phyloP scores from a whole-genome alignment of 2,329 filamentous ascomycete genomes.

The Apiospora saccharicola region DNA sequence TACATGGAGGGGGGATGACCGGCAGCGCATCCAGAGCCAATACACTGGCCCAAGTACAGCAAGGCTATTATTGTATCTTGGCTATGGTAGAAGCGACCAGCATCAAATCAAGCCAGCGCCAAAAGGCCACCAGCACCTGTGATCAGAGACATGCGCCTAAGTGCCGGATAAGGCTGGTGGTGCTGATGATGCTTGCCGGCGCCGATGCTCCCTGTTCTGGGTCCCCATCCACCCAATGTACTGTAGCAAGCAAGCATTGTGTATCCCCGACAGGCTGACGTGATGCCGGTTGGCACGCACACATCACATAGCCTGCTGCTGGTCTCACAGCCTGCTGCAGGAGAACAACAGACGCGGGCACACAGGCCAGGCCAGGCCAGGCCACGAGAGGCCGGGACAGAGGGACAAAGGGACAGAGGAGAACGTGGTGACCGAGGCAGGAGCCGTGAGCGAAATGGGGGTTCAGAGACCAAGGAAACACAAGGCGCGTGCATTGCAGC shows the following conservation, averaged over 20 bases:
- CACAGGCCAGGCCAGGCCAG: not conserved
- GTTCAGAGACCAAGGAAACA: constrained; percentile 1
- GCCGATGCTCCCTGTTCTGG: constrained; percentile 3
- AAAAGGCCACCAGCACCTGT: not conserved
- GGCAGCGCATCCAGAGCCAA: constrained; percentile 23
- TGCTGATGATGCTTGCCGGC: constrained; percentile 5
- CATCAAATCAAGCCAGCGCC: constrained; percentile 18
- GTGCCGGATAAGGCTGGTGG: constrained; percentile 16
- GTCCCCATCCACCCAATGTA: constrained; percentile 15
- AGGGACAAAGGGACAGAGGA: not conserved
- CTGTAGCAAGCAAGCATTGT: constrained; percentile 20
- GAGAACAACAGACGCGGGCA: constrained; percentile 18
- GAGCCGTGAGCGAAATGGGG: not conserved
- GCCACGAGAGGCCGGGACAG: not conserved
- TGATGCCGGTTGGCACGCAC: constrained; percentile 15
- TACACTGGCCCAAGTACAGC: constrained; percentile 17
- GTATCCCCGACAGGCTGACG: constrained; percentile 14
- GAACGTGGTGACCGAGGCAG: constrained; percentile 13
- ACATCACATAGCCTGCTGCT: constrained; percentile 18
- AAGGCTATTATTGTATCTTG: constrained; percentile 20
- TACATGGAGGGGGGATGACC: constrained; percentile 13
- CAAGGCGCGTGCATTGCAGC: constrained; percentile 19
- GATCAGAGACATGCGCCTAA: constrained; percentile 20
- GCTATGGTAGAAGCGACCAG: constrained; percentile 2
- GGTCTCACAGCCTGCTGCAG: constrained; percentile 23